Evolutionary conservation across 1,284 basidiomycete species (phyloP).

Genomic region (Prillingera fragicola): DNA sequence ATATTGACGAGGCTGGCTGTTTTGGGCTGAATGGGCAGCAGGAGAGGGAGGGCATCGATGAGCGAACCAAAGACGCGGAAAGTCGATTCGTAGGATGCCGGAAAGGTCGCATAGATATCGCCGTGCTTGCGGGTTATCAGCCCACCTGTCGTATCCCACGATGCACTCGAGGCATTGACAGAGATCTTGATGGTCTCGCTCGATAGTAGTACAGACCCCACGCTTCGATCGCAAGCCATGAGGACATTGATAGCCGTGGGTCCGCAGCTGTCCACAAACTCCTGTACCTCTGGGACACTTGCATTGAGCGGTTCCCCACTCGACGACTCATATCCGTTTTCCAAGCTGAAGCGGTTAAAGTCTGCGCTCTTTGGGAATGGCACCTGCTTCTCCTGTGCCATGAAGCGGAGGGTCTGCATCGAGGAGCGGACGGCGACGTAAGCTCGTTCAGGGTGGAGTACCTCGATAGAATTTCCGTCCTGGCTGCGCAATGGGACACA

Average conservation of each 20-base stretch:
- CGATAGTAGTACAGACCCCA: conserved; percentile 73
- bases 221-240: conserved; percentile 59
- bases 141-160: conserved; percentile 42
- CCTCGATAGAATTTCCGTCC: conserved; percentile 43
- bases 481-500: conserved; percentile 47
- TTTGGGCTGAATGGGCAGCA: conserved; percentile 52
- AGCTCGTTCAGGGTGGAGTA: conserved; percentile 66
- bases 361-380: conserved; percentile 74
- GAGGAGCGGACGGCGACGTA: conserved; percentile 72
- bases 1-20: conserved; percentile 61
- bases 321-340: conserved; percentile 60
- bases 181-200: conserved; percentile 71
- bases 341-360: conserved; percentile 55
- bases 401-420: conserved; percentile 63
- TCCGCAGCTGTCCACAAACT: conserved; percentile 66
- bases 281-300: conserved; percentile 65
- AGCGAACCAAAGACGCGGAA: conserved; percentile 71
- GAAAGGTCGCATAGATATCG: conserved; percentile 67
- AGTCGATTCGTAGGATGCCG: conserved; percentile 58
- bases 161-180: conserved; percentile 56
- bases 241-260: conserved; percentile 62
- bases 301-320: conserved; percentile 57
- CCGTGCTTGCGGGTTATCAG: conserved; percentile 54
- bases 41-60: conserved; percentile 81
- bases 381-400: conserved; percentile 64